Conservation (phyloP, 2,329 filamentous ascomycete genomes). For the Chrysoporthe deuterocubensis region DNA sequence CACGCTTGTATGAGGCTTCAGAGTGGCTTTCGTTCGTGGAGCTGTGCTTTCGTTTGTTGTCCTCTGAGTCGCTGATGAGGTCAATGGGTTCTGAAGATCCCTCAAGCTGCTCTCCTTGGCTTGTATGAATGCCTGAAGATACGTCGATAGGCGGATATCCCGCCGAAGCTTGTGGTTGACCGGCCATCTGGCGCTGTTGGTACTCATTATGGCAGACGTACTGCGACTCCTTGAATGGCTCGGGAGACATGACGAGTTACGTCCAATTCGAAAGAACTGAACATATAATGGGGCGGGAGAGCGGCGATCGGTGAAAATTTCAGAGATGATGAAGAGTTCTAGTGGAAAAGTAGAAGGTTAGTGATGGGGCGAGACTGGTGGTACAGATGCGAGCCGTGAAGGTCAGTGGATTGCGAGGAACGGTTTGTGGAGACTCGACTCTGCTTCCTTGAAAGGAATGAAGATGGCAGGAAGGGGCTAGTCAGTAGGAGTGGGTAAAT, state of each 20-base stretch:
- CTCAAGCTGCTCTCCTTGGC: not conserved
- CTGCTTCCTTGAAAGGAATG: not conserved
- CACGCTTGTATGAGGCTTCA: not conserved
- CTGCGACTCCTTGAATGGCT: not conserved
- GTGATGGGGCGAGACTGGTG: not conserved
- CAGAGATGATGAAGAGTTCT: not conserved
- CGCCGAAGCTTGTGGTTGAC: not conserved
- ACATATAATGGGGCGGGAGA: not conserved
- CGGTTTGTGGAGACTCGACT: not conserved
- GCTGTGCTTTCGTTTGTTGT: not conserved
- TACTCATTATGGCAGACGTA: not conserved
- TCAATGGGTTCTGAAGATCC: not conserved
- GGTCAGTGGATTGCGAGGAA: not conserved
- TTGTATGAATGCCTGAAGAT: fast-evolving
- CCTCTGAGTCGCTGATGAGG: not conserved
- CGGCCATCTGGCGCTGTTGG: not conserved
- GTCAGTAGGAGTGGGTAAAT: not conserved
- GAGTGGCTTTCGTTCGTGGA: not conserved
- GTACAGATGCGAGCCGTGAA: not conserved
- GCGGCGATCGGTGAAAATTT: not conserved
- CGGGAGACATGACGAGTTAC: not conserved
- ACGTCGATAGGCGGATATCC: no score
- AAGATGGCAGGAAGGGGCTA: not conserved
- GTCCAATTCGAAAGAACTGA: not conserved
- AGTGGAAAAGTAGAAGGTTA: not conserved